These are phyloP conservation scores for Leucogyrophana mollusca DNA, from an alignment of 768 basidiomycete genomes.

Conservation along the genomic window DNA sequence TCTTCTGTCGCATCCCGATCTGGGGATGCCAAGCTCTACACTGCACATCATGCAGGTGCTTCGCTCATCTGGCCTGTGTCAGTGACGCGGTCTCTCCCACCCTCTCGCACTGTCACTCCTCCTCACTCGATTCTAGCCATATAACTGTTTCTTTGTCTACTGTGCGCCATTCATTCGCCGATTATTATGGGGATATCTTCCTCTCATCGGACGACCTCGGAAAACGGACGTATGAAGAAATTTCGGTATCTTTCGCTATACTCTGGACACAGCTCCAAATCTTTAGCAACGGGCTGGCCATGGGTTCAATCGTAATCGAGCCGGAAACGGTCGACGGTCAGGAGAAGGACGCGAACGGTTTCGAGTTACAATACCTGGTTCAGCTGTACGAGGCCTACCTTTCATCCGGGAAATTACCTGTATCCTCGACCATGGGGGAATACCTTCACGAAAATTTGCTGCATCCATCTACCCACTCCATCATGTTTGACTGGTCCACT, in stretches of 20 bases:
- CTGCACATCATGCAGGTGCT: conserved; percentile 60
- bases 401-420: conserved; percentile 35
- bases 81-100: conserved; percentile 17
- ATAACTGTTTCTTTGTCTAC: conserved; percentile 50
- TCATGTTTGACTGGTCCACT: conserved; percentile 69
- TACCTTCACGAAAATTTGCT: conserved; percentile 52
- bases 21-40: conserved; percentile 77
- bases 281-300: conserved; percentile 60
- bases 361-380: conserved; percentile 59
- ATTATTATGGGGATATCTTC: conserved; percentile 46
- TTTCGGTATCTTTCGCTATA: conserved; percentile 56
- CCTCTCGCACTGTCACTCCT: conserved; percentile 39
- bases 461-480: conserved; percentile 37
- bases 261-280: conserved; percentile 70
- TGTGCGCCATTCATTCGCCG: conserved; percentile 58
- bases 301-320: conserved; percentile 62
- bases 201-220: conserved; percentile 45
- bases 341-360: conserved; percentile 42
- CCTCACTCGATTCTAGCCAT: conserved; percentile 39
- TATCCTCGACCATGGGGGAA: conserved; percentile 49
- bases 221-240: conserved; percentile 62
- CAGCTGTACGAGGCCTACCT: conserved; percentile 52
- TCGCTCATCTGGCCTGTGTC: conserved; percentile 57
- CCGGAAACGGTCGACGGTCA: conserved; percentile 30
- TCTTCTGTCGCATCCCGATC: conserved; percentile 62